Conservation (phyloP, 2,329 filamentous ascomycete species). For the Drechslera avenae region DNA sequence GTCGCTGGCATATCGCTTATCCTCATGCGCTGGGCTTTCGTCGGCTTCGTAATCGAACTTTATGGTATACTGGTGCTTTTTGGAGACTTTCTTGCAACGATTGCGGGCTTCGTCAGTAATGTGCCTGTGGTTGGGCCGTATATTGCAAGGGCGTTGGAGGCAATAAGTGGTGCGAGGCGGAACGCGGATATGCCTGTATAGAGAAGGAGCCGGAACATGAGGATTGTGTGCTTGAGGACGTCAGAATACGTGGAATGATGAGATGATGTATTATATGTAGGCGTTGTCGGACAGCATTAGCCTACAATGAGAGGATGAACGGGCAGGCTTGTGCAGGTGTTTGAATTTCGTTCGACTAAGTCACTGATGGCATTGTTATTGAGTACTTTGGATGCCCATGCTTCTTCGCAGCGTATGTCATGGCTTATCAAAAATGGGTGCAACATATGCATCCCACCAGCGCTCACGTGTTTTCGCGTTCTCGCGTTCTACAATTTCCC, state of each 20-base stretch:
- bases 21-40: slow-evolving; percentile 84
- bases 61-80: slow-evolving; percentile 95
- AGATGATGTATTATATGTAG: slow-evolving; percentile 6
- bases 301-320: neutral
- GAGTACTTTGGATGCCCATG: no score
- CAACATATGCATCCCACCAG: no score
- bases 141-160: slow-evolving; percentile 70
- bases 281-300: neutral
- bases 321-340: neutral
- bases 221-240: neutral
- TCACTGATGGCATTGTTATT: no score
- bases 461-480: slow-evolving; percentile 27
- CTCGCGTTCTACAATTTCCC: slow-evolving; percentile 20
- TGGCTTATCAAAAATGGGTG: no score
- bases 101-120: slow-evolving; percentile 83
- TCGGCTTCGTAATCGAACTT: slow-evolving; percentile 87
- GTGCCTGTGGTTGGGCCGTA: slow-evolving; percentile 86
- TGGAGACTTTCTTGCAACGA: slow-evolving; percentile 93
- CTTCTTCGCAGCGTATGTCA: no score
- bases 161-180: slow-evolving; percentile 18
- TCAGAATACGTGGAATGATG: no score
- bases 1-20: slow-evolving; percentile 82
- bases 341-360: no score
- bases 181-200: slow-evolving; percentile 22
- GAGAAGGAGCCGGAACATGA: neutral